These are phyloP conservation scores for Pulveroboletus sp. DNA, from an alignment of 768 basidiomycete species.

Conservation along the genomic window DNA sequence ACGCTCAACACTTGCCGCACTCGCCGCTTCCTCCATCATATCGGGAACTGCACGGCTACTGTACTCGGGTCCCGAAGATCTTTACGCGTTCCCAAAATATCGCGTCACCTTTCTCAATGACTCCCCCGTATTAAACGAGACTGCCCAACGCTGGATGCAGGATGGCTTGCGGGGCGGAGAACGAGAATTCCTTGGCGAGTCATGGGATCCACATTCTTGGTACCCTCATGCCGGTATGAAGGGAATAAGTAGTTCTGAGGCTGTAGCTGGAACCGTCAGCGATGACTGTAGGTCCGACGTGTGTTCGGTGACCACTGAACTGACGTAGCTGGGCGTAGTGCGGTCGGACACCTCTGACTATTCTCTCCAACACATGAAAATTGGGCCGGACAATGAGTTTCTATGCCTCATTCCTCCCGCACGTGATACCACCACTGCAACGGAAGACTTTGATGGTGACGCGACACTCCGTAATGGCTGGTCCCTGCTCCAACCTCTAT, in stretches of 20 bases:
- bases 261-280: constrained; percentile 31
- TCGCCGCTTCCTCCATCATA: constrained; percentile 16
- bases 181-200: constrained; percentile 69
- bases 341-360: constrained; percentile 34
- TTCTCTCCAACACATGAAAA: constrained; percentile 69
- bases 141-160: constrained; percentile 70
- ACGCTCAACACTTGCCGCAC: constrained; percentile 12
- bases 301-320: constrained; percentile 9
- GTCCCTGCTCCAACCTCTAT: constrained; percentile 75
- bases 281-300: constrained; percentile 38
- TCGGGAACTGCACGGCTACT: constrained; percentile 36
- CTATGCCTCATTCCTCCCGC: constrained; percentile 76
- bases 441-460: constrained; percentile 57
- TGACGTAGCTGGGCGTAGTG: constrained; percentile 16
- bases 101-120: constrained; percentile 75
- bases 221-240: constrained; percentile 41
- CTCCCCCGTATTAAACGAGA: constrained; percentile 68
- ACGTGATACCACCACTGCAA: constrained; percentile 39
- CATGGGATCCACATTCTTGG: constrained; percentile 43
- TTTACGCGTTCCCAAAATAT: constrained; percentile 79
- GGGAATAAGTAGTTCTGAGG: constrained; percentile 57
- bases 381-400: constrained; percentile 66
- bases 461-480: constrained; percentile 71
- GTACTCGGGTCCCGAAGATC: constrained; percentile 76
- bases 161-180: constrained; percentile 73